These are phyloP conservation scores for Leishmania major DNA, from an alignment of 208 protist genomes.

Conservation along the genomic window DNA sequence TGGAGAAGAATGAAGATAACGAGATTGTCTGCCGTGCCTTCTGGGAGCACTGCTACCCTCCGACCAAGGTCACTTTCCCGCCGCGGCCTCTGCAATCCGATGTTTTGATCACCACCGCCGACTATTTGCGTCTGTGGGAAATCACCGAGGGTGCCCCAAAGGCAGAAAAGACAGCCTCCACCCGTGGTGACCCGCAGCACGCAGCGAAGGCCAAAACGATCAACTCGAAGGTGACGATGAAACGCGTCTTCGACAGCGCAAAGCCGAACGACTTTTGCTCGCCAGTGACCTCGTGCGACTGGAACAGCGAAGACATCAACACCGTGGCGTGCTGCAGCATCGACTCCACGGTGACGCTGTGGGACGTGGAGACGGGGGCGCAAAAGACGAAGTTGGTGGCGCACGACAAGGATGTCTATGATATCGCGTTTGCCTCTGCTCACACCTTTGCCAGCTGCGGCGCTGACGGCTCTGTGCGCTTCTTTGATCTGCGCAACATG, in stretches of 20 bases:
- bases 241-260: constrained; percentile 82
- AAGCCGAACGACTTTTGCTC: constrained; percentile 97
- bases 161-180: constrained; percentile 13
- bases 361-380: constrained; percentile 93
- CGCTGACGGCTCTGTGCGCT: constrained; percentile 97
- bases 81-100: constrained; percentile 88
- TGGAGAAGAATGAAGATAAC: constrained; percentile 79
- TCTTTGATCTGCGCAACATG: constrained; percentile 98
- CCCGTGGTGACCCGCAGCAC: constrained; percentile 14
- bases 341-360: constrained; percentile 99
- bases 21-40: constrained; percentile 63
- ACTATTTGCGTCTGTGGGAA: constrained; percentile 98
- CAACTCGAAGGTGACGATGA: constrained; percentile 87
- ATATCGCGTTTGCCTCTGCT: constrained; percentile 96
- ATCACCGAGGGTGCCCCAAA: constrained; percentile 50
- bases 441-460: constrained; percentile 98
- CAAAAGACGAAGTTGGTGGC: constrained; percentile 98
- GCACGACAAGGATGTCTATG: constrained; percentile 99
- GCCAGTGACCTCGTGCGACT: constrained; percentile 99
- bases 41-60: constrained; percentile 98
- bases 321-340: constrained; percentile 98
- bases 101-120: constrained; percentile 97
- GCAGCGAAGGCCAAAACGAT: constrained; percentile 38
- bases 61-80: constrained; percentile 97
- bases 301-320: constrained; percentile 96